Conservation (phyloP, 106 monocot species). For the Agapanthus africanus region DNA sequence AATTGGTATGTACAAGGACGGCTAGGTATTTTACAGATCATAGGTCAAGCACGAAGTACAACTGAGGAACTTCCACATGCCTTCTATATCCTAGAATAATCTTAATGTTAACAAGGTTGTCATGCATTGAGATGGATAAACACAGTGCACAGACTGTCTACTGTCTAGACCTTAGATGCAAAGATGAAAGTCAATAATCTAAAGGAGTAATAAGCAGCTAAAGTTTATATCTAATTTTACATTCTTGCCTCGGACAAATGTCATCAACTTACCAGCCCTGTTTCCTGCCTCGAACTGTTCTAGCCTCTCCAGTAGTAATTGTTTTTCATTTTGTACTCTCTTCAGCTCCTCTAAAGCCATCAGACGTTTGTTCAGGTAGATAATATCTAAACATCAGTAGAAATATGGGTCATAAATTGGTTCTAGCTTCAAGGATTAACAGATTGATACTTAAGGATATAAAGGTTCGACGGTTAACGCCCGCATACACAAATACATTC, state of each 20-base stretch:
- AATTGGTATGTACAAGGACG: background rate
- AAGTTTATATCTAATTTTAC: background rate
- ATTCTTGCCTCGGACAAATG: background rate
- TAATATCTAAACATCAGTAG: slow-evolving; percentile 23
- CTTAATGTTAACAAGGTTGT: background rate
- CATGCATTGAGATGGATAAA: slow-evolving; percentile 1
- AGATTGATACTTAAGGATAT: background rate
- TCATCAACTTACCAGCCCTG: background rate
- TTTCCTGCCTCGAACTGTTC: slow-evolving; percentile 21
- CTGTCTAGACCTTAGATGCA: background rate
- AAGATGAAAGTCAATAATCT: background rate
- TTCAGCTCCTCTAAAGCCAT: slow-evolving; percentile 19
- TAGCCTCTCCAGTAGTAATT: slow-evolving; percentile 13
- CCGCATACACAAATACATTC: background rate
- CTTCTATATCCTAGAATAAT: background rate
- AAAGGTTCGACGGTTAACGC: background rate
- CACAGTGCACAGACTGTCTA: background rate
- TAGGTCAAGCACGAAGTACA: background rate
- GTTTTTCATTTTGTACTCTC: slow-evolving; percentile 19
- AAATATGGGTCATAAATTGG: background rate
- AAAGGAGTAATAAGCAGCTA: background rate
- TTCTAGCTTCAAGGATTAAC: background rate
- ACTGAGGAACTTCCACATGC: background rate
- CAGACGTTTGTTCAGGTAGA: slow-evolving; percentile 29
- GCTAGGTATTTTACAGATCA: background rate